Conservation (phyloP, 805 yeast species). For the Kuraishia piskuri region DNA sequence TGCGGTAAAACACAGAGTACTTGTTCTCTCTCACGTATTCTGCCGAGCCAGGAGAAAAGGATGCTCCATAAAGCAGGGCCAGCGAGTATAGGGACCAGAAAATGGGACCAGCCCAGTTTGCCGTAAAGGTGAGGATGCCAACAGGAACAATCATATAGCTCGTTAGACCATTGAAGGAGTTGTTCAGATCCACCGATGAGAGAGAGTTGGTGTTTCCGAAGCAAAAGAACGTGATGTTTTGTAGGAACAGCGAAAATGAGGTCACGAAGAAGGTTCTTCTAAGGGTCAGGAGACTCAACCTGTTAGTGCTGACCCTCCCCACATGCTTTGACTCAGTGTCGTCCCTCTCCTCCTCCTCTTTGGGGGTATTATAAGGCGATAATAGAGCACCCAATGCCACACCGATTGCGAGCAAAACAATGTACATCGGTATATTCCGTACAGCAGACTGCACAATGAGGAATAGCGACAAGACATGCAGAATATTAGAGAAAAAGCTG, state of each 20-base stretch:
- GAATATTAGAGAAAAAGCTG: conserved; percentile 23
- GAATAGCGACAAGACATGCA: conserved; percentile 28
- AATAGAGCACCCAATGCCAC: conserved; percentile 1
- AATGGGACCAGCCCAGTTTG: conserved; percentile 83
- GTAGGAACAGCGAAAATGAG: conserved; percentile 36
- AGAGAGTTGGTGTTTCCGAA: conserved; percentile 88
- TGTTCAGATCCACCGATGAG: conserved; percentile 83
- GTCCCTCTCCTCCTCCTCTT: neutral
- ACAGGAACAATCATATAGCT: conserved; percentile 63
- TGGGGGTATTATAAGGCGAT: neutral
- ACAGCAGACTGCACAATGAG: conserved; percentile 47
- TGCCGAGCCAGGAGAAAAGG: neutral
- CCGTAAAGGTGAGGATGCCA: conserved; percentile 67
- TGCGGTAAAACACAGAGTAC: conserved; percentile 8
- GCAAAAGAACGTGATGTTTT: conserved; percentile 74
- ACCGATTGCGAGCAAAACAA: conserved; percentile 24
- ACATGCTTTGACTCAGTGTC: neutral
- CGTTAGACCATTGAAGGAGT: conserved; percentile 83
- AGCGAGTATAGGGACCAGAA: conserved; percentile 60
- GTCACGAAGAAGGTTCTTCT: neutral
- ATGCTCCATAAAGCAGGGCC: conserved; percentile 26
- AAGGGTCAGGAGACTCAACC: neutral
- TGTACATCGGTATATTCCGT: conserved; percentile 44
- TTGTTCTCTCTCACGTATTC: conserved; percentile 6
- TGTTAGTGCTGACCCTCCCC: neutral